Evolutionary conservation across 352 stramenopile species (phyloP).

Genomic region (Globisporangium cystogenes): DNA sequence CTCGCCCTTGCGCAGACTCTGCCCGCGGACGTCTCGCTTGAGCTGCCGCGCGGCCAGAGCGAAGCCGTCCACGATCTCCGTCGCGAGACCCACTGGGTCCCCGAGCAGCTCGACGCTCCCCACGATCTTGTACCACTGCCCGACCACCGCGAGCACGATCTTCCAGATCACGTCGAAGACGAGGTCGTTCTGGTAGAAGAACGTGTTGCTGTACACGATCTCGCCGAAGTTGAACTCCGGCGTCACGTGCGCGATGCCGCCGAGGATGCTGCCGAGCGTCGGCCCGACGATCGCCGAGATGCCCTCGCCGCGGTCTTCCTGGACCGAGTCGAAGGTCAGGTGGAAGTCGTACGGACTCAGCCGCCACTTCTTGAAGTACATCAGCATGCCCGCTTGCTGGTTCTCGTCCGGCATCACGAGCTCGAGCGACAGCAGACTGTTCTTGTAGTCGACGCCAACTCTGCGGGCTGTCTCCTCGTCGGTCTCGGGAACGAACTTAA

Average conservation of each 20-base stretch:
- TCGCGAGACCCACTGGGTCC: constrained; percentile 77
- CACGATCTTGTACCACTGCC: constrained; percentile 89
- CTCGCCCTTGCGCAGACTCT: constrained; percentile 78
- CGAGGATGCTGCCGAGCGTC: constrained; percentile 84
- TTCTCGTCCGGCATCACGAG: constrained; percentile 44
- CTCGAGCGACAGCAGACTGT: constrained; percentile 43
- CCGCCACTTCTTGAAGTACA: constrained; percentile 82
- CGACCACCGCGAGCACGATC: constrained; percentile 67
- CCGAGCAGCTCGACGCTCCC: constrained; percentile 81
- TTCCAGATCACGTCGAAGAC: constrained; percentile 67
- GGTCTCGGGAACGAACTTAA: constrained; percentile 64
- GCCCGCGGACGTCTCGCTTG: constrained; percentile 73
- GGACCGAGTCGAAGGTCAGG: constrained; percentile 78
- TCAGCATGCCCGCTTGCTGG: constrained; percentile 42
- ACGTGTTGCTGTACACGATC: constrained; percentile 71
- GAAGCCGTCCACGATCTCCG: constrained; percentile 85
- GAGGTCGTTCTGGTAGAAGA: constrained; percentile 85
- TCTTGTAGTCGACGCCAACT: constrained; percentile 60
- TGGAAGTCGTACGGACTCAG: constrained; percentile 71
- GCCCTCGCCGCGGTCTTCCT: constrained; percentile 73
- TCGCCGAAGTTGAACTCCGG: constrained; percentile 74
- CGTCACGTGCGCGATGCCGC: constrained; percentile 81
- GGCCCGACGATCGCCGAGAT: constrained; percentile 75
- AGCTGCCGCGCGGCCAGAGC: constrained; percentile 70
- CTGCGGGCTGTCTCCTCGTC: constrained; percentile 62